phyloP scores from a whole-genome alignment of 148 eudicot species.

The Camellia japonica region DNA sequence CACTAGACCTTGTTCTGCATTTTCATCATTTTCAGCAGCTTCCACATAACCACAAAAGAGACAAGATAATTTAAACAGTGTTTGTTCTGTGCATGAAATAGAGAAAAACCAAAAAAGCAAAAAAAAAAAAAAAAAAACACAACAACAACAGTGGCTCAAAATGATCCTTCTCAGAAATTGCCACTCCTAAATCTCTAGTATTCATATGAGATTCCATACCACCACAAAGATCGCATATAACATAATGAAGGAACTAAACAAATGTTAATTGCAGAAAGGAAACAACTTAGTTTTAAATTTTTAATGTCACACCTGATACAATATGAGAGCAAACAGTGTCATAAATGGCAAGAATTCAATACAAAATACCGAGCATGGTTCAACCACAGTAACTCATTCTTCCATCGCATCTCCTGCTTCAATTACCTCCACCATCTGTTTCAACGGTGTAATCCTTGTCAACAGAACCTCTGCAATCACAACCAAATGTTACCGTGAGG shows the following conservation, averaged over 20 bases:
- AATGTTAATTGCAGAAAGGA: neutral
- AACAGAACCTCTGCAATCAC: constrained; percentile 64
- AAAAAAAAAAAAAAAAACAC: neutral
- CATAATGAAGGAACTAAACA: neutral
- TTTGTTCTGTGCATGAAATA: no score
- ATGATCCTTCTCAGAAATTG: no score
- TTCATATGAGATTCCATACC: neutral
- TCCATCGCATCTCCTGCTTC: constrained; percentile 90
- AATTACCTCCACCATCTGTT: constrained; percentile 40
- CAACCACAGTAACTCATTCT: constrained; percentile 36
- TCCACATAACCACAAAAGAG: no score
- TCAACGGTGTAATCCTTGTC: constrained; percentile 62
- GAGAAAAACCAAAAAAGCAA: no score
- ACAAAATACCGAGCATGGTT: neutral
- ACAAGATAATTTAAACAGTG: no score
- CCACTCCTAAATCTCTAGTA: neutral
- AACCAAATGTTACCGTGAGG: constrained; percentile 5
- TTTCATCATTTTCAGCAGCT: no score
- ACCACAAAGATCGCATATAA: neutral
- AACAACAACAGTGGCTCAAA: neutral
- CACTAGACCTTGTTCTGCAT: no score
- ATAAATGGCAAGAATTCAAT: constrained; percentile 1
- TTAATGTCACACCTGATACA: neutral
- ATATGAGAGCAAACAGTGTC: neutral
- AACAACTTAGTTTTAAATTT: neutral